A percentile compares a stretch with the other conserved stretches of the same genome.
phyloP scores from a whole-genome alignment of 1,139 yeast species.

The Taphrina confusa region DNA sequence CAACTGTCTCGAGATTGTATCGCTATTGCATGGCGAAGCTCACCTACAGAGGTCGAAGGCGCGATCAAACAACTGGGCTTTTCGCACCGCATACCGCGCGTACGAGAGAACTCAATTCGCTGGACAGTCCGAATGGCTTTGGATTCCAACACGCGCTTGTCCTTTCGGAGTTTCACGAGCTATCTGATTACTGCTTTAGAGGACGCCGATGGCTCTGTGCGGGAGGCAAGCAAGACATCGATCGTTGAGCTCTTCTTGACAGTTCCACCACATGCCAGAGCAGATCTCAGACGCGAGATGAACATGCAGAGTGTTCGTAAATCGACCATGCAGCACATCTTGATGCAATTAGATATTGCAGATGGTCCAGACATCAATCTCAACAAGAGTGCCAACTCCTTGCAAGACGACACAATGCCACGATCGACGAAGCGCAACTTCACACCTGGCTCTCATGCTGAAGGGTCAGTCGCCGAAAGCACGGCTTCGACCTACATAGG shows the following conservation, averaged over 20 bases:
- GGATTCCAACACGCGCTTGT: constrained; percentile 47
- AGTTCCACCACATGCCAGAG: constrained; percentile 50
- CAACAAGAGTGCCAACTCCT: background rate
- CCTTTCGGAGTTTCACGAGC: constrained; percentile 52
- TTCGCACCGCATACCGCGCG: constrained; percentile 48
- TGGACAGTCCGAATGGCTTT: constrained; percentile 46
- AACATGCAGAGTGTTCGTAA: constrained; percentile 49
- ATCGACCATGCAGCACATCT: constrained; percentile 38
- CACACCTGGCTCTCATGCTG: constrained; percentile 34
- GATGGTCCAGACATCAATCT: constrained; percentile 27
- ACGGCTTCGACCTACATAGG: constrained; percentile 35
- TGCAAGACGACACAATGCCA: constrained; percentile 19
- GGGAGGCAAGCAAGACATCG: constrained; percentile 47
- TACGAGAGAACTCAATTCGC: constrained; percentile 53
- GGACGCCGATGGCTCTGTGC: constrained; percentile 47
- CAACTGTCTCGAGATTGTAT: constrained; percentile 60
- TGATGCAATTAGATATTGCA: constrained; percentile 34
- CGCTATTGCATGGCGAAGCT: constrained; percentile 67
- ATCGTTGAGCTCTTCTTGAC: constrained; percentile 50
- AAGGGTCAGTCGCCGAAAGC: constrained; percentile 32
- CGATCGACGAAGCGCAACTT: constrained; percentile 27
- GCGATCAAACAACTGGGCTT: constrained; percentile 57
- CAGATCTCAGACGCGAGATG: constrained; percentile 56
- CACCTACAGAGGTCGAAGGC: constrained; percentile 59
- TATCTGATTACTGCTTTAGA: constrained; percentile 49